Evolutionary conservation across 306 rosid genomes (phyloP).

Genomic region (Prunus davidiana): DNA sequence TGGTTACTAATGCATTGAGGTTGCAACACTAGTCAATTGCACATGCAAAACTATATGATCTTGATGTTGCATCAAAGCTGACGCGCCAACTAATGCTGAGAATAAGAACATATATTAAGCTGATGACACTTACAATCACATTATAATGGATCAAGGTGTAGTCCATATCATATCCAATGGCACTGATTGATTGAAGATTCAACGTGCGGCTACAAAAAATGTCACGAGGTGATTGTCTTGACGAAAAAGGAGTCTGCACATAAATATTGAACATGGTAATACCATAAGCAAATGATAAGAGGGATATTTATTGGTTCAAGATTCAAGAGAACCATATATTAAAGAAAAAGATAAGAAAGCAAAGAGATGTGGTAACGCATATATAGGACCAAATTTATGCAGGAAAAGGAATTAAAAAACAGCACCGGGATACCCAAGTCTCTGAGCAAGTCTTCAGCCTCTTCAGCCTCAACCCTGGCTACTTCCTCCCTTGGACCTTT

Average conservation of each 20-base stretch:
- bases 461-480: slow-evolving; percentile 72
- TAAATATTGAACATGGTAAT: slow-evolving; percentile 11
- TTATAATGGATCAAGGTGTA: slow-evolving; percentile 92
- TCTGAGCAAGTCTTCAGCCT: slow-evolving; percentile 72
- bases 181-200: slow-evolving; percentile 94
- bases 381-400: not conserved
- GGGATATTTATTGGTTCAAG: not conserved
- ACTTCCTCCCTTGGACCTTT: slow-evolving; percentile 95
- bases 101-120: not conserved
- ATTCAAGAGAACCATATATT: not conserved
- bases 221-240: slow-evolving; percentile 81
- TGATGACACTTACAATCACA: slow-evolving; percentile 61
- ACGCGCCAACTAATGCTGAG: not conserved
- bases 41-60: not conserved
- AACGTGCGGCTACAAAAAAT: slow-evolving; percentile 91
- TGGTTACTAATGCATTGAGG: not conserved
- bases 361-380: not conserved
- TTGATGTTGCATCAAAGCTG: not conserved
- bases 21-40: not conserved
- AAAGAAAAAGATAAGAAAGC: not conserved
- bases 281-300: not conserved
- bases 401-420: slow-evolving; percentile 16
- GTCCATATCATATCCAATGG: slow-evolving; percentile 99
- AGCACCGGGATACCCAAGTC: slow-evolving; percentile 85
- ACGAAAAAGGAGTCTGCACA: slow-evolving; percentile 72